Evolutionary conservation across 164 flowering plant genomes (phyloP), one percentile per base, ranked within the genome.

Genomic region (Amborella trichopoda): DNA sequence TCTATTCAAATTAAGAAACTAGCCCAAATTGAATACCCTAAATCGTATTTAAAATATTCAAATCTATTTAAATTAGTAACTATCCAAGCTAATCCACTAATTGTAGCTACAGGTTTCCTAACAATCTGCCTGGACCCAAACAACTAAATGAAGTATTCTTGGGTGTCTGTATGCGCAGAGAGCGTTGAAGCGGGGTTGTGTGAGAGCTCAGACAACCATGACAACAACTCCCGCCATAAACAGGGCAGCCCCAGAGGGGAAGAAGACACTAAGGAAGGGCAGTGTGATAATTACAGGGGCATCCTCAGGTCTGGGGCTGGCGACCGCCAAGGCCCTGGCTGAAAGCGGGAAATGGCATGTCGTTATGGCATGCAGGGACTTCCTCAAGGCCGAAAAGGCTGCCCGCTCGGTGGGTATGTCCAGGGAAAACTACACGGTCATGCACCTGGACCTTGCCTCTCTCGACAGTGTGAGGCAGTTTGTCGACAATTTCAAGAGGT

Each of bases 401-500:
- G 99, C 96, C 5, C 83, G 82, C 37, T 64, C 93, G 12, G 88
- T 57, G 3, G 99, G 99, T 47, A 76, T 91, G 18, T 24, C 74
- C 38, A 91, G 80, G 50, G 96, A 77, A 48, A 76, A 65, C 62
- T 91, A 83, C 70, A 72, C 80, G n/a, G 60, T 87, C 3, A 87
- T 83, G 86, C 99, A 91, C 54, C 71, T 87, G 3, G 99, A 91
- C 70, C 87, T 91, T 34, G 80, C 99, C 26, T 91, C 99, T 8
- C 78, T 91, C n/a, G 98, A 86, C 54, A 91, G 98, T 58, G 96
- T 91, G 22, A 72, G 86, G 27, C 98, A 91, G 49, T 91, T 91
- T 54, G 99, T 77, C 0, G 88, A 91, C 43, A 77, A 70, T 63
- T 91, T 83, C 61, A 46, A 63, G 44, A 61, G 70, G 20, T 80